A percentile compares a stretch with the other conserved stretches of the same genome.
Conservation (phyloP, 768 basidiomycete species). For the Phylloporus sp. region DNA sequence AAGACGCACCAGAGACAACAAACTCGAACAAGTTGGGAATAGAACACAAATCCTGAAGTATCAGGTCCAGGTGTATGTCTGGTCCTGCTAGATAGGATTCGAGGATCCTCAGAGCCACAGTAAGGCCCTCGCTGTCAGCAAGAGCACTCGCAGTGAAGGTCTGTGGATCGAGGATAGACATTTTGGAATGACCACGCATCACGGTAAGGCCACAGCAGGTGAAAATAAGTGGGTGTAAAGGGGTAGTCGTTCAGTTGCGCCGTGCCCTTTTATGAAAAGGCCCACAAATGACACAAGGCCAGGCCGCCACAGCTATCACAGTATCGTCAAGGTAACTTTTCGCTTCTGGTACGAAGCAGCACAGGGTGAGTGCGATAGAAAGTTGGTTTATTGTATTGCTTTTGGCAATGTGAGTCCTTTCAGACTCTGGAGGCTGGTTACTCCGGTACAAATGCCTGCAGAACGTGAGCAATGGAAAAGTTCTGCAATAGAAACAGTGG, state of each 20-base stretch:
- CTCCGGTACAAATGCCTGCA: not conserved
- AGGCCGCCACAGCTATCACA: not conserved
- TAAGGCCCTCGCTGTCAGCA: slow-evolving; percentile 17
- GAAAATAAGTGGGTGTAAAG: not conserved
- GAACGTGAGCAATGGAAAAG: not conserved
- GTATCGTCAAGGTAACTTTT: not conserved
- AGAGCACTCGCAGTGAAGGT: slow-evolving; percentile 17
- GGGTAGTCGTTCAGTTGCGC: not conserved
- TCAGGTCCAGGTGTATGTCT: slow-evolving; percentile 18
- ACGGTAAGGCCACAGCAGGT: not conserved
- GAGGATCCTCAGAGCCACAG: slow-evolving; percentile 13
- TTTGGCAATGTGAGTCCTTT: not conserved
- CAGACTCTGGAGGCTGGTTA: not conserved
- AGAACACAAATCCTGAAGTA: slow-evolving; percentile 26
- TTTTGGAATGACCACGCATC: slow-evolving; percentile 1
- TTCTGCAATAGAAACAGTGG: not conserved
- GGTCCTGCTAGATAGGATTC: slow-evolving; percentile 25
- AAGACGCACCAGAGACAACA: slow-evolving; percentile 26
- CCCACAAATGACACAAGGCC: not conserved
- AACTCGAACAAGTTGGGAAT: slow-evolving; percentile 26
- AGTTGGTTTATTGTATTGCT: not conserved
- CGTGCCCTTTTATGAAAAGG: not conserved
- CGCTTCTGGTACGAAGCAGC: not conserved
- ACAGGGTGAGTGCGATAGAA: not conserved
- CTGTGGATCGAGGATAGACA: slow-evolving; percentile 12